Evolutionary conservation across 164 flowering plant species (phyloP).

Genomic region (Magnolia kwangsiensis): DNA sequence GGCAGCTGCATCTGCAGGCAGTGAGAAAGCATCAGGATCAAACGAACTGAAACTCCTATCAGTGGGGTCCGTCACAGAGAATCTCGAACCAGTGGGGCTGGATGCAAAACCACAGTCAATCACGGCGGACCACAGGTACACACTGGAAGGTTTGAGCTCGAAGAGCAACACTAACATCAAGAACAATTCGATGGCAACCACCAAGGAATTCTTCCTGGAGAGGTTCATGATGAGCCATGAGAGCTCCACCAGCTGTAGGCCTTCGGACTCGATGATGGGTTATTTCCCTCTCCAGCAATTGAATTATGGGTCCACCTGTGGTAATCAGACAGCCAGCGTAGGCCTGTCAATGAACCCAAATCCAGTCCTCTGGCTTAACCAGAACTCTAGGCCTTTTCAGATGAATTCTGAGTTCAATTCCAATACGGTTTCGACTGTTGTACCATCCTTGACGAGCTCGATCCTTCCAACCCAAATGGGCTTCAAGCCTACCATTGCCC

Average conservation of each 20-base stretch:
- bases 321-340: slow-evolving; percentile 2
- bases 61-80: slow-evolving; percentile 22
- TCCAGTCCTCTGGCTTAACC: slow-evolving; percentile 33
- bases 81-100: slow-evolving; percentile 11
- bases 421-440: slow-evolving; percentile 16
- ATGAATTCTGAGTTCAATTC: slow-evolving; percentile 33
- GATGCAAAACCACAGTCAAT: slow-evolving; percentile 10
- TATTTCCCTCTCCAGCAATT: slow-evolving; percentile 45
- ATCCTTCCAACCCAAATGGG: slow-evolving; percentile 22
- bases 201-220: slow-evolving; percentile 53
- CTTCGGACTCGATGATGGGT: slow-evolving; percentile 35
- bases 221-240: slow-evolving; percentile 37
- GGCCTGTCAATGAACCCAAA: slow-evolving; percentile 24
- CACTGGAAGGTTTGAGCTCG: slow-evolving; percentile 13
- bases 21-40: slow-evolving; percentile 18
- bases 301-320: slow-evolving; percentile 31
- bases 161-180: slow-evolving; percentile 12
- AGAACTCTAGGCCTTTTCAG: slow-evolving; percentile 9
- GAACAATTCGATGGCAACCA: slow-evolving; percentile 16
- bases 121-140: slow-evolving; percentile 15
- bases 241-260: slow-evolving; percentile 36
- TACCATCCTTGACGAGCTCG: slow-evolving; percentile 28
- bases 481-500: slow-evolving; percentile 30
- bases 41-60: slow-evolving; percentile 11
- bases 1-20: neutral